These are phyloP conservation scores for Colletotrichum trifolii DNA, from an alignment of 2,329 filamentous ascomycete species.

Conservation along the genomic window DNA sequence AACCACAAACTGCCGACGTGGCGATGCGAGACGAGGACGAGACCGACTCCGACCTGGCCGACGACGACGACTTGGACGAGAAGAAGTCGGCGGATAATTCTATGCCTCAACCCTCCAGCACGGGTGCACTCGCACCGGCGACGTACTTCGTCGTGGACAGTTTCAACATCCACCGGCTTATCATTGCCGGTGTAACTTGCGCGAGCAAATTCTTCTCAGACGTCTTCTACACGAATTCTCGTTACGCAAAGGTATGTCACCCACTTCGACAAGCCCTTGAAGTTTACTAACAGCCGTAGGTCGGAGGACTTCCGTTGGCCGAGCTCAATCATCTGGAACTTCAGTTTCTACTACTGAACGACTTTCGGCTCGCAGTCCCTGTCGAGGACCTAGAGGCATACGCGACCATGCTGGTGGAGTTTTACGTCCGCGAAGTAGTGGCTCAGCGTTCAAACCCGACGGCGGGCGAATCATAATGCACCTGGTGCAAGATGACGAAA, in stretches of 20 bases:
- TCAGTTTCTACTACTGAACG: conserved; percentile 94
- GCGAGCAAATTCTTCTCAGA: conserved; percentile 99
- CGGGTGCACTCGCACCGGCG: conserved; percentile 46
- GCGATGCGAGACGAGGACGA: conserved; percentile 53
- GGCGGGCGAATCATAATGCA: conserved; percentile 21
- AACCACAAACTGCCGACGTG: conserved; percentile 41
- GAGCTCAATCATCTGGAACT: conserved; percentile 97
- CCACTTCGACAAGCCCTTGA: too few relatives aligned
- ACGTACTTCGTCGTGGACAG: conserved; percentile 94
- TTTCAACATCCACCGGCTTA: conserved; percentile 96
- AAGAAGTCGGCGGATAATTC: conserved; percentile 40
- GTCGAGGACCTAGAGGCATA: conserved; percentile 97
- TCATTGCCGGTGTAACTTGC: conserved; percentile 97
- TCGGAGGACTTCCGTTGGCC: conserved; percentile 89
- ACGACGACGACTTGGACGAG: conserved; percentile 50
- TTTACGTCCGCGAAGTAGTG: conserved; percentile 92
- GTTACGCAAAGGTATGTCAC: conserved; percentile 91
- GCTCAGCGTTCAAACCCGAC: conserved; percentile 43
- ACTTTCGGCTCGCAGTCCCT: conserved; percentile 91
- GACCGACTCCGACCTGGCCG: conserved; percentile 63
- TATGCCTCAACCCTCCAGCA: conserved; percentile 25
- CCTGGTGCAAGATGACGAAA: conserved; percentile 29
- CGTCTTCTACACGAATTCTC: conserved; percentile 98
- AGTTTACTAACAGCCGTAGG: conserved; percentile 62
- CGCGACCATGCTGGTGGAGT: conserved; percentile 97